These are phyloP conservation scores for Periconia sp. DNA, from an alignment of 2,329 filamentous ascomycete species.

Conservation along the genomic window DNA sequence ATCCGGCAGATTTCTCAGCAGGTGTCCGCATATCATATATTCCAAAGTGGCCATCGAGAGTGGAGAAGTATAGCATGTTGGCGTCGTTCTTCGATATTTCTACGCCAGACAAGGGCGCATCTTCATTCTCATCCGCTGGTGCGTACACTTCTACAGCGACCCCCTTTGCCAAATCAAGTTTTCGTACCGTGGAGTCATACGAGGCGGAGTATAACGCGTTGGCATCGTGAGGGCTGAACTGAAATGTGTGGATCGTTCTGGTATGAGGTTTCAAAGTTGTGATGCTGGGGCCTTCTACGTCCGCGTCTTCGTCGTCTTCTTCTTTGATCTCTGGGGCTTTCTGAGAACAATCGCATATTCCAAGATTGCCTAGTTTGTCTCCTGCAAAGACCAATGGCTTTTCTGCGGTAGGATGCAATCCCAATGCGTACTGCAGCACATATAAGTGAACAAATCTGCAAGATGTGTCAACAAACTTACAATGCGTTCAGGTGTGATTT, in stretches of 20 bases:
- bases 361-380: conserved; percentile 89
- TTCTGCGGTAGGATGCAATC: conserved; percentile 82
- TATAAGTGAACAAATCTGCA: conserved; percentile 18
- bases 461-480: conserved; percentile 17
- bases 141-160: conserved; percentile 81
- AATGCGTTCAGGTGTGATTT: conserved; percentile 83
- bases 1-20: conserved; percentile 50
- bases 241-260: conserved; percentile 82
- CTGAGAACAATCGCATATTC: conserved; percentile 87
- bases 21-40: conserved; percentile 73
- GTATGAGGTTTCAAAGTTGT: conserved; percentile 89
- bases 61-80: conserved; percentile 82
- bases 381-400: conserved; percentile 91
- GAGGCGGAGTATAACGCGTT: conserved; percentile 82
- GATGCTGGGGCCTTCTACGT: conserved; percentile 72
- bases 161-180: conserved; percentile 79
- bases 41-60: conserved; percentile 77
- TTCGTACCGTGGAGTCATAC: conserved; percentile 90
- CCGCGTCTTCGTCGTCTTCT: conserved; percentile 66
- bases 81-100: conserved; percentile 74
- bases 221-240: conserved; percentile 71
- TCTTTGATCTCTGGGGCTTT: conserved; percentile 53
- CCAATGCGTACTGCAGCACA: conserved; percentile 66
- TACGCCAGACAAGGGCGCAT: conserved; percentile 80
- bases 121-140: conserved; percentile 67